Percentiles rank a stretch among this genome's conserved stretches.
These are phyloP conservation scores for Ajuga chamaepitys DNA, from an alignment of 257 asterid species.

Conservation along the genomic window DNA sequence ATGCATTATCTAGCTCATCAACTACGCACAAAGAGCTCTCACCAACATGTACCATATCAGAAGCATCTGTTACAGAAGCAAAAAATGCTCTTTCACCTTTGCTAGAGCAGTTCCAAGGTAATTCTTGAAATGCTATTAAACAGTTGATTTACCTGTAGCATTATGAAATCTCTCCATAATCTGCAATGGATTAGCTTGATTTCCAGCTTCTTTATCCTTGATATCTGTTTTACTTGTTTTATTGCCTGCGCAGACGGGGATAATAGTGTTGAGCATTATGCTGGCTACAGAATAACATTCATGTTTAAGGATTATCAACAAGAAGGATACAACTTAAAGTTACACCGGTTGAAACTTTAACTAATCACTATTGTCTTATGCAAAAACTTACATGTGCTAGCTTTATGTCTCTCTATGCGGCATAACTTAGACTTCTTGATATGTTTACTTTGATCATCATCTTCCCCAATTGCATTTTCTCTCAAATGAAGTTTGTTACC, in stretches of 20 bases:
- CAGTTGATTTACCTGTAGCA: conserved; percentile 22
- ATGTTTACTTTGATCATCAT: conserved; percentile 10
- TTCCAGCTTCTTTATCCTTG: conserved; percentile 6
- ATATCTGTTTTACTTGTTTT: conserved; percentile 8
- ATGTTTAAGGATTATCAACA: background rate
- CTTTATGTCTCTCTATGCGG: conserved; percentile 1
- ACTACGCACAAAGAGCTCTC: conserved; percentile 21
- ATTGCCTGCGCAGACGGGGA: conserved; percentile 14
- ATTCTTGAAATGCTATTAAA: background rate
- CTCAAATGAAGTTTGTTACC: conserved; percentile 10
- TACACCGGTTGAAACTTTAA: background rate
- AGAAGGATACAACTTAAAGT: background rate
- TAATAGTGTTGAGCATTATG: background rate
- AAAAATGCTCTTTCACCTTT: background rate
- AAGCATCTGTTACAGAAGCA: conserved; percentile 18
- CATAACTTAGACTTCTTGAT: background rate
- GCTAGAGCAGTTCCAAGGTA: conserved; percentile 1
- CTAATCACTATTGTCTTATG: background rate
- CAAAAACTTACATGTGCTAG: conserved; percentile 14
- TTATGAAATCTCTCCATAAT: conserved; percentile 5
- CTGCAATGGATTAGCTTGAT: conserved; percentile 10
- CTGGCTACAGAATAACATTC: background rate
- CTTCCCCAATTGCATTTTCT: background rate
- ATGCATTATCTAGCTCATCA: conserved; percentile 27
- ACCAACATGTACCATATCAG: background rate